These are phyloP conservation scores for Candida berthetii DNA, from an alignment of 805 yeast genomes.

Conservation along the genomic window DNA sequence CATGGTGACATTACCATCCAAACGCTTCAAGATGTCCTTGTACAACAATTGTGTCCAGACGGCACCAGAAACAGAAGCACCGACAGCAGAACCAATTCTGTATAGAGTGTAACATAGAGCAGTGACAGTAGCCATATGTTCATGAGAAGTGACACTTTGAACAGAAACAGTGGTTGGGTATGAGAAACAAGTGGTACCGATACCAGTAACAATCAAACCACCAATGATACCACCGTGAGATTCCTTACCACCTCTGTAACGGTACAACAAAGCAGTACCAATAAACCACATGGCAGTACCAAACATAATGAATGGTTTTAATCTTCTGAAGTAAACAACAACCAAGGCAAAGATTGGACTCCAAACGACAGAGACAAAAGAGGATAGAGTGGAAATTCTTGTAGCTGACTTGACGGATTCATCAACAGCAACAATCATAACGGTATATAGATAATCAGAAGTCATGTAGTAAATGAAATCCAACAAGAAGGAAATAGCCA, in stretches of 20 bases:
- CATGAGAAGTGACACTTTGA: slow-evolving; percentile 56
- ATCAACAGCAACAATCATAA: slow-evolving; percentile 56
- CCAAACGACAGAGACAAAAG: slow-evolving; percentile 55
- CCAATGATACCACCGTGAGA: slow-evolving; percentile 58
- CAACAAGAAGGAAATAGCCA: slow-evolving; percentile 49
- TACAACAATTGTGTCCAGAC: slow-evolving; percentile 64
- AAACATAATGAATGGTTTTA: slow-evolving; percentile 53
- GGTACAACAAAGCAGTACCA: slow-evolving; percentile 51
- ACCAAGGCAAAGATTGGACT: slow-evolving; percentile 53
- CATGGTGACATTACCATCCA: slow-evolving; percentile 28
- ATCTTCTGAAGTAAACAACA: slow-evolving; percentile 38
- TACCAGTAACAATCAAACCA: slow-evolving; percentile 55
- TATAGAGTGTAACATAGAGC: slow-evolving; percentile 51
- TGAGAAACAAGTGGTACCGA: slow-evolving; percentile 68
- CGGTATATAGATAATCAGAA: slow-evolving; percentile 62
- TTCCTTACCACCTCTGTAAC: slow-evolving; percentile 47
- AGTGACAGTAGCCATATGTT: slow-evolving; percentile 60
- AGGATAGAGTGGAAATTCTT: slow-evolving; percentile 51
- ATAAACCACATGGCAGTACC: slow-evolving; percentile 56
- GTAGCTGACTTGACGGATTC: slow-evolving; percentile 56
- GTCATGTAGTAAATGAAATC: slow-evolving; percentile 66
- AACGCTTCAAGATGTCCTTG: slow-evolving; percentile 27
- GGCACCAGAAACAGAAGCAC: slow-evolving; percentile 61
- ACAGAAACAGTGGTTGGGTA: slow-evolving; percentile 62
- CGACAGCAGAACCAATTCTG: slow-evolving; percentile 62